Evolutionary conservation across 2,329 filamentous ascomycete species (phyloP).

Genomic region (Fusarium nygamai): DNA sequence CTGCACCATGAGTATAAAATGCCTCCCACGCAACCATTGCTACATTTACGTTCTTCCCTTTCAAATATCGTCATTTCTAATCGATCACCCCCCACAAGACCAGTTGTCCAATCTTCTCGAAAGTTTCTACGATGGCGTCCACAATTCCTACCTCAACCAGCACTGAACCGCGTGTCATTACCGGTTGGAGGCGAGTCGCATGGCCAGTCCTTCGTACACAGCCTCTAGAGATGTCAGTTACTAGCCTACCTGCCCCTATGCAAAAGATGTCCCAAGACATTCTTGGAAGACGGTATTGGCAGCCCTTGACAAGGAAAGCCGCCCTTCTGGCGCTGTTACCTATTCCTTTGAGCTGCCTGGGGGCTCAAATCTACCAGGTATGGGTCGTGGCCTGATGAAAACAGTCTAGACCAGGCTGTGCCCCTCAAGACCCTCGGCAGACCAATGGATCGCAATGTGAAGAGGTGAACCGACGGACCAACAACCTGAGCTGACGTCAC

Average conservation of each 20-base stretch:
- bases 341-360: background rate
- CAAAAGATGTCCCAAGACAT: accelerated
- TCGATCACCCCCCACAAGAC: accelerated
- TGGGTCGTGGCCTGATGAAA: background rate
- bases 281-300: background rate
- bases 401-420: background rate
- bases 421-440: background rate
- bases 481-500: background rate
- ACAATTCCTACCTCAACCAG: accelerated
- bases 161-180: accelerated
- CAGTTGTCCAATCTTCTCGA: accelerated
- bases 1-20: background rate
- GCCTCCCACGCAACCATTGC: accelerated
- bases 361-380: background rate
- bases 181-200: background rate
- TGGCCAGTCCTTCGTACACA: background rate
- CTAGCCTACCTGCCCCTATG: accelerated
- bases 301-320: too few species aligned
- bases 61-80: accelerated
- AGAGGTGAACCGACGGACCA: background rate
- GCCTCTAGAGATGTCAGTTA: accelerated
- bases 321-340: too few species aligned
- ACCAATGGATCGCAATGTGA: background rate
- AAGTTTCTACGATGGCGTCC: accelerated
- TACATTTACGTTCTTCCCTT: accelerated